These are phyloP conservation scores for Ogataea ramenticola DNA, from an alignment of 805 yeast genomes.

Conservation along the genomic window DNA sequence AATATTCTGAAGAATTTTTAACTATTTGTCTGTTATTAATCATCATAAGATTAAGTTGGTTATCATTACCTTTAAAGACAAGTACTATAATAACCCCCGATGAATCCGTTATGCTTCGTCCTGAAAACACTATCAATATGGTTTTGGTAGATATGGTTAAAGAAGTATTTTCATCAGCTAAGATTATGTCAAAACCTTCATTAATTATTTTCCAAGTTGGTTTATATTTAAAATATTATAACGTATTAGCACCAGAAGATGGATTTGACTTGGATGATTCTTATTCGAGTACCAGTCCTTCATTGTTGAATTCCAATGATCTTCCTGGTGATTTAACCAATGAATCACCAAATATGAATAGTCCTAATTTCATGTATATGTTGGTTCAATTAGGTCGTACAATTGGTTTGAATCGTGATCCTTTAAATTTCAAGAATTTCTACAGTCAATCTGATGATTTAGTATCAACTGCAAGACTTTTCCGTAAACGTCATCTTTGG, in stretches of 20 bases:
- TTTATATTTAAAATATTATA: conserved; percentile 47
- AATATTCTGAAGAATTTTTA: conserved; percentile 37
- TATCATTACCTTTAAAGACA: conserved; percentile 39
- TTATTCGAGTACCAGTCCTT: conserved; percentile 16
- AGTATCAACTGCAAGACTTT: conserved; percentile 22
- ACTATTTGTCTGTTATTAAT: conserved; percentile 45
- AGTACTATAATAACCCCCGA: conserved; percentile 21
- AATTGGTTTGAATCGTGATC: conserved; percentile 43
- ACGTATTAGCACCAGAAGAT: conserved; percentile 51
- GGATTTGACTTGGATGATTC: conserved; percentile 37
- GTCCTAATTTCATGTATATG: conserved; percentile 26
- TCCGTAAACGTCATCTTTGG: conserved; percentile 31
- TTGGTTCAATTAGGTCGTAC: conserved; percentile 38
- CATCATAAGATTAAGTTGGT: conserved; percentile 47
- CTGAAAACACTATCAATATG: conserved; percentile 34
- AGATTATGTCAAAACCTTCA: conserved; percentile 36
- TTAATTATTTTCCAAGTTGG: conserved; percentile 53
- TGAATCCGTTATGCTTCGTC: conserved; percentile 27
- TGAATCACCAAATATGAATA: conserved; percentile 28
- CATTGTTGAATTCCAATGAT: conserved; percentile 22
- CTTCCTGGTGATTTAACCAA: conserved; percentile 28
- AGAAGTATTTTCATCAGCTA: conserved; percentile 35
- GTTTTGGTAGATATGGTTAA: conserved; percentile 37
- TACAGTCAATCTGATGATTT: conserved; percentile 22
- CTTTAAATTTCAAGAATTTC: conserved; percentile 31